Percentiles rank a stretch among this genome's conserved stretches.
These are phyloP conservation scores for Ettlia oleoabundans DNA, from an alignment of 139 green algal species.

Conservation along the genomic window DNA sequence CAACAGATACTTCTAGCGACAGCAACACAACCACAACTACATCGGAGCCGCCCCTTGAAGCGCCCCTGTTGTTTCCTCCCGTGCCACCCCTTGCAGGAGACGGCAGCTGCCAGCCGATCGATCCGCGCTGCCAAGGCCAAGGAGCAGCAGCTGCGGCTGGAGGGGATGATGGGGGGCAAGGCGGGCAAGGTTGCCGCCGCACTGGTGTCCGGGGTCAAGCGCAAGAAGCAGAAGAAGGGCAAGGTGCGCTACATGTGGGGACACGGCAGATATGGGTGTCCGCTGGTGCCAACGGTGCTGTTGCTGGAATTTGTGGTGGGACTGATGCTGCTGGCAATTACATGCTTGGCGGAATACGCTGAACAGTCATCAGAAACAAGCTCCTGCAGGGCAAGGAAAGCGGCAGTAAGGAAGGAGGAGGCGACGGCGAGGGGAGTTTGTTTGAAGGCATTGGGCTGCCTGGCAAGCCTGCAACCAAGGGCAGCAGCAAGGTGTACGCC, in stretches of 20 bases:
- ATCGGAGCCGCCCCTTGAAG: not conserved
- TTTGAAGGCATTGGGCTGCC: conserved; percentile 49
- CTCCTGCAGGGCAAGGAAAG: conserved; percentile 1
- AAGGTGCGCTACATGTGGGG: conserved; percentile 1
- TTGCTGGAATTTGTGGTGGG: too few relatives aligned
- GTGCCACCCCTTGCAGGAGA: too few relatives aligned
- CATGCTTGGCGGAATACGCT: too few relatives aligned
- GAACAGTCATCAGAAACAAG: too few relatives aligned
- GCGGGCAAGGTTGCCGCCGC: conserved; percentile 68
- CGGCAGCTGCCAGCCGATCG: conserved; percentile 38
- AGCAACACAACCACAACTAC: not conserved
- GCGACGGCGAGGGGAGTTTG: conserved; percentile 29
- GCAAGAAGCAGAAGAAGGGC: conserved; percentile 55
- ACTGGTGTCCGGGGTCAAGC: conserved; percentile 51
- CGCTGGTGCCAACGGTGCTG: too few relatives aligned
- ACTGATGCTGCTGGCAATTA: too few relatives aligned
- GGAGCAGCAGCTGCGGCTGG: conserved; percentile 58
- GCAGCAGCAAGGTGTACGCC: conserved; percentile 53
- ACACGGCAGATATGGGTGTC: too few relatives aligned
- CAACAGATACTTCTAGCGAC: not conserved
- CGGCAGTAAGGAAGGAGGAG: too few relatives aligned
- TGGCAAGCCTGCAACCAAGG: not conserved
- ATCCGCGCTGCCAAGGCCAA: conserved; percentile 64
- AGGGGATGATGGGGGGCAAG: conserved; percentile 64
- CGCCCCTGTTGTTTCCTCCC: not conserved